phyloP scores from a whole-genome alignment of 1,284 basidiomycete species.

The Mycosarcoma maydis region DNA sequence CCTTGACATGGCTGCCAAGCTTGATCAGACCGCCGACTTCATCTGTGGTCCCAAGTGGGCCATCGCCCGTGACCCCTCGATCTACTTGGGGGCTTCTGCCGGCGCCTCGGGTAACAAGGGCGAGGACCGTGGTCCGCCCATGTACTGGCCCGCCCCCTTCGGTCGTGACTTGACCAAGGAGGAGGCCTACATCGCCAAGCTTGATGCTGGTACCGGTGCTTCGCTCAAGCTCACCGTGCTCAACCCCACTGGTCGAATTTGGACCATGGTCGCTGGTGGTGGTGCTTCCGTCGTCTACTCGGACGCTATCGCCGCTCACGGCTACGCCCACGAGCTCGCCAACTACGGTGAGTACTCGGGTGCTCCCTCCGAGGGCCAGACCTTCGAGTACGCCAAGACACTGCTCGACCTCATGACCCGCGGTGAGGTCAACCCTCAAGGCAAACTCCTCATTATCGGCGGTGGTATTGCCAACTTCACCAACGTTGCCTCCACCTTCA shows the following conservation, averaged over 20 bases:
- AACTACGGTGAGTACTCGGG: constrained; percentile 99
- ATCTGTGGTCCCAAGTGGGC: constrained; percentile 99
- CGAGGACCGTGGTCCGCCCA: constrained; percentile 80
- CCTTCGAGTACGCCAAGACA: constrained; percentile 99
- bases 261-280: constrained; percentile 98
- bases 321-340: constrained; percentile 95
- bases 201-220: constrained; percentile 95
- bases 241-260: constrained; percentile 92
- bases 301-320: constrained; percentile 95
- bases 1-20: constrained; percentile 99
- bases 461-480: constrained; percentile 99
- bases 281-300: constrained; percentile 80
- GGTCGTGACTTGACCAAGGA: constrained; percentile 98
- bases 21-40: constrained; percentile 95
- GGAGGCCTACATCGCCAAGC: constrained; percentile 98
- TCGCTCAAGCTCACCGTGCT: constrained; percentile 97
- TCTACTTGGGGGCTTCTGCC: constrained; percentile 72
- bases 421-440: constrained; percentile 68
- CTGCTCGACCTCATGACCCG: constrained; percentile 97
- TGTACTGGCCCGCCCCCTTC: constrained; percentile 97
- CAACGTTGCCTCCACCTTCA: constrained; percentile 98
- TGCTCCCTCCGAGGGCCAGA: constrained; percentile 97
- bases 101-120: constrained; percentile 66
- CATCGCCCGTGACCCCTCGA: constrained; percentile 87
- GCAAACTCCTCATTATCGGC: constrained; percentile 99